Evolutionary conservation across 495 filamentous ascomycete genomes (phyloP), one percentile per base, ranked within the genome.

Genomic region (Parathielavia hyrcaniae): DNA sequence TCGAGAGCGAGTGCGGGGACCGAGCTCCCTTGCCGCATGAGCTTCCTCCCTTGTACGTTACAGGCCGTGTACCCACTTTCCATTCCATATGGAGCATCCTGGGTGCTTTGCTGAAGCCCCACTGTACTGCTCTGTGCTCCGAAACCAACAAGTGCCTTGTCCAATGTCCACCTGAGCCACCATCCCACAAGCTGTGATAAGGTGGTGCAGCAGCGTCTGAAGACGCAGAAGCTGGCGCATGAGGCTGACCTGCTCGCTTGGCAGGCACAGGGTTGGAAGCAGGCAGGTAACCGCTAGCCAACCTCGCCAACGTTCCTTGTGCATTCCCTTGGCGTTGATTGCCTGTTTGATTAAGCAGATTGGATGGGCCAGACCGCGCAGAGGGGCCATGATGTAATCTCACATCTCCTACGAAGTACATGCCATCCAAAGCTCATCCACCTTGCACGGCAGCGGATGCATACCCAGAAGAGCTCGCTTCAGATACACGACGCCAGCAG

Each of bases 331-430:
- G 43, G 49, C 20, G 57, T 56, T 45, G 32, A 47, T 40, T 46
- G 32, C 32, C 48, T n/a, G 26, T 48, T 35, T 40, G 22, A 39
- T 50, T 57, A 49, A 45, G 38, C 38, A 41, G 38, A 54, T 62
- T 50, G 62, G 56, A 61, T 61, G 23, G 40, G 56, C 58, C 59
- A 50, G 59, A 44, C n/a, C 50, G 26, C 49, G 41, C 23, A 48
- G 34, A 17, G 32, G 38, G 23, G 19, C 58, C 61, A 70, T 70
- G 67, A 70, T 70, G 67, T 70, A 70, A 70, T 70, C 51, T 35
- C 55, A 60, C 66, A 57, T 66, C 48, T 50, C 55, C 34, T n/a
- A n/a, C n/a, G n/a, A 57, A 2, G 26, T 30, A 38, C 23, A 2
- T 17, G 17, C 53, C 20, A 26, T 30, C 32, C 19, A 56, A 10